Base-by-base conservation (phyloP, 2,329 filamentous ascomycete species). In the Albophoma yamanashiensis region DNA sequence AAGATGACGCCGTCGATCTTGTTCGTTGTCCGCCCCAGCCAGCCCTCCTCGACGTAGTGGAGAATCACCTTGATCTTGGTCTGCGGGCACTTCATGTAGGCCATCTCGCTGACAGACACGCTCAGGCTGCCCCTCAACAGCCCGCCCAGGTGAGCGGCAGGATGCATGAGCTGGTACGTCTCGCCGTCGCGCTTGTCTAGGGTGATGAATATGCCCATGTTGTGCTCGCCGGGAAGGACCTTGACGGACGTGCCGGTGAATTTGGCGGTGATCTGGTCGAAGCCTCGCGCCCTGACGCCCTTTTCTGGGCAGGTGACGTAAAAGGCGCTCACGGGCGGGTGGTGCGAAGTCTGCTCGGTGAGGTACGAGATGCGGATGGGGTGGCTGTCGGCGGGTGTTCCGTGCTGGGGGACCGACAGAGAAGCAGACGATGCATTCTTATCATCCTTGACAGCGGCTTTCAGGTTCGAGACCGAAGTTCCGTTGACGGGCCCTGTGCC, bases 271-370 rank as follows among this genome's bases (percentile, higher is more conserved):
- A 99, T 87, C 77, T 99, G 94, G 70, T 99, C 94, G 70, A 93
- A 99, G 1, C 94, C 94, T 61, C 89, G 84, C 20, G 94, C 94
- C 43, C 85, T 86, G 65, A 99, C 83, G 36, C 93, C 94, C 71
- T 91, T 92, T 66, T 95, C 89, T 0, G 92, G 92, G 70, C 94
- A 99, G 70, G 92, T 88, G 64, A 97, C 87, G 73, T 90, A 93
- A 75, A 96, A 99, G 17, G 94, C 94, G 66, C 93, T 97, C 65
- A 99, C 93, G 12, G 94, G 94, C 40, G 94, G 94, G 75, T 99
- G 94, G 69, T 99, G 94, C 9, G 92, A 97, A 11, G 94, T 99
- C 76, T 99, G 94, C 76, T 99, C 94, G 34, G 94, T 97, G 62
- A 99, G 81, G 72, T 96, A 99, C 12, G 92, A 96, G 67, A 99